Evolutionary conservation across 2,329 filamentous ascomycete species (phyloP), one percentile per base, ranked within the genome.

Genomic region (Monosporascus sp.): DNA sequence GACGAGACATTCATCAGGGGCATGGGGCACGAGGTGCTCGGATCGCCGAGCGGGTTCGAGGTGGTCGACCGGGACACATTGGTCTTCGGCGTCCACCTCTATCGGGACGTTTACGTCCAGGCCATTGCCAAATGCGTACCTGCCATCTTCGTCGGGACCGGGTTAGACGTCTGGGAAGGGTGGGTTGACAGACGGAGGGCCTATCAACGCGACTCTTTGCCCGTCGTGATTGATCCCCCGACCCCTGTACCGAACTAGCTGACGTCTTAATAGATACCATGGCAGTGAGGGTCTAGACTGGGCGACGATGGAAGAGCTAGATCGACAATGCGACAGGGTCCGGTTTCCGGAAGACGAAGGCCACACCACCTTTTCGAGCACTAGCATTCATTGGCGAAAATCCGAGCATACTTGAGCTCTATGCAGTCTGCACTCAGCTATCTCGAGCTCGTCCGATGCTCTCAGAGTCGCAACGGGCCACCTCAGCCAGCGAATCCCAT

Each of bases 21-120:
- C 22, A 75, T 85, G 0, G 80, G 82, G n/a, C 80, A 82, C 49
- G 51, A 68, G 2, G 71, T 79, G 3, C 70, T 80, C 4, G 70
- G 78, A 1, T 71, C 78, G 2, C 85, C 86, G 0, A 62, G 52
- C 0, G 84, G 75, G 0, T 84, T 82, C 58, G 65, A 74, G 0
- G 59, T 74, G 6, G 72, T 88, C 9, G 72, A 75, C 17, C 47
- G 62, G 0, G 60, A 68, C 0, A 78, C 81, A 0, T 63, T 89
- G 1, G 71, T 86, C 2, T 89, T 81, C 57, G 84, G 81, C 1
- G 74, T 88, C 0, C 85, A 88, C 49, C 74, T 84, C 53, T 83
- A 83, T 52, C 72, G 70, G 22, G 72, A 69, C 38, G 74, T 79
- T 41, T 88, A 82, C 48, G 70, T 77, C 22, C 64, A 72, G 6